These are phyloP conservation scores for Hyphopichia fennica DNA, from an alignment of 1,139 yeast genomes.

Conservation along the genomic window DNA sequence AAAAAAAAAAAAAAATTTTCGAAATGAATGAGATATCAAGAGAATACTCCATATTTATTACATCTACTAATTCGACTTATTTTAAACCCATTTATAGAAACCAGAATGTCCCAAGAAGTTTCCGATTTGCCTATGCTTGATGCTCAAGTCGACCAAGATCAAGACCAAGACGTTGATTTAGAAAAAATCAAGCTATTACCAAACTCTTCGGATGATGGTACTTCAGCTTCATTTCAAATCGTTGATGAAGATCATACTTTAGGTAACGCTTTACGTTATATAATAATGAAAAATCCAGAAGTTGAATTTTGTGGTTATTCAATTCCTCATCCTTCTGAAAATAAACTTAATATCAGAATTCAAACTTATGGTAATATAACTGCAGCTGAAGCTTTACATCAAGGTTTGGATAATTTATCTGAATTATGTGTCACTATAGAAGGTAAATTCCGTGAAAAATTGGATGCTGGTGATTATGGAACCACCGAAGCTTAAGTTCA, in stretches of 20 bases:
- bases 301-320: conserved; percentile 98
- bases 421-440: conserved; percentile 85
- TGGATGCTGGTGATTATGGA: conserved; percentile 51
- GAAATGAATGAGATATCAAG: neutral
- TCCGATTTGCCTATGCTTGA: conserved; percentile 26
- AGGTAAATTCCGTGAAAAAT: conserved; percentile 65
- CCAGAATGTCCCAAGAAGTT: conserved; percentile 20
- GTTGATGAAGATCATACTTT: conserved; percentile 92
- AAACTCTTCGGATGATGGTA: conserved; percentile 92
- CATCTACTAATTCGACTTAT: too few species aligned
- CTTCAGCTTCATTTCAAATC: conserved; percentile 93
- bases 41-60: too few species aligned
- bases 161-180: conserved; percentile 44
- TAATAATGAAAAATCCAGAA: conserved; percentile 96
- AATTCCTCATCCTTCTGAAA: conserved; percentile 98
- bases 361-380: conserved; percentile 90
- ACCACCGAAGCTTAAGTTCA: conserved; percentile 47
- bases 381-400: conserved; percentile 90
- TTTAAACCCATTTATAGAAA: neutral
- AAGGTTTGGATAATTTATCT: conserved; percentile 83
- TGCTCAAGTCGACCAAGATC: conserved; percentile 15
- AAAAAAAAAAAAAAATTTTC: neutral
- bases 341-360: conserved; percentile 83
- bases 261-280: conserved; percentile 89
- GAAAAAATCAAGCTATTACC: conserved; percentile 67